Evolutionary conservation across 352 stramenopile species (phyloP), one percentile per base, ranked within the genome.

Genomic region (Thalassiosira mediterranea): DNA sequence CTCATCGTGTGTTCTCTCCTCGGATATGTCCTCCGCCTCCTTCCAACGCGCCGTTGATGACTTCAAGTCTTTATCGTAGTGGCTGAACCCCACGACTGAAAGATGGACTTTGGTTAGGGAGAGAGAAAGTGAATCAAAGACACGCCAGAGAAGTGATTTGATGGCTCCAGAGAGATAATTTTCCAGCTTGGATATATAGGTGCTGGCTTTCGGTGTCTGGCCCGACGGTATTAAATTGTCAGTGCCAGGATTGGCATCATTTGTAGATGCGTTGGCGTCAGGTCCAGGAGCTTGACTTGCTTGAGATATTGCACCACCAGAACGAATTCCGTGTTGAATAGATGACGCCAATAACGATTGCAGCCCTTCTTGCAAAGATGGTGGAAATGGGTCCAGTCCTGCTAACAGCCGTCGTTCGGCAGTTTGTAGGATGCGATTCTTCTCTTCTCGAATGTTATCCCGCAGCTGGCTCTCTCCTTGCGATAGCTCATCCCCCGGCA

Each of bases 341-440:
- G 51, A 69, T 21, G 59, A 72, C 56, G 49, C 25, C 26, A 68
- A 61, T n/a, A 71, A n/a, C 23, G 58, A 76, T 72, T 79, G 49
- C 44, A 84, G 46, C n/a, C 34, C 57, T 17, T 62, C 40, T 37
- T 66, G 54, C 19, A 79, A 51, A 10, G 44, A 52, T 34, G 68
- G 56, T 47, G 76, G 76, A 38, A 84, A 84, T 44, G 76, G 76
- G 51, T 81, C 76, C 46, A 84, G 29, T 4, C 76, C 76, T 47
- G 66, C 64, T 38, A 76, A 60, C 52, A 84, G 60, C n/a, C 76
- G 42, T 4, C 76, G 61, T 64, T 84, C 76, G 49, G 76, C 64
- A 54, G 21, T 76, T 64, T 76, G 76, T 38, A 84, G 46, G 17
- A 81, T 75, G 5, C 70, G 64, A 69, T 84, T 73, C 60, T 72